Base-by-base conservation (phyloP, 768 basidiomycete species). In the Cyclocybe cylindracea region DNA sequence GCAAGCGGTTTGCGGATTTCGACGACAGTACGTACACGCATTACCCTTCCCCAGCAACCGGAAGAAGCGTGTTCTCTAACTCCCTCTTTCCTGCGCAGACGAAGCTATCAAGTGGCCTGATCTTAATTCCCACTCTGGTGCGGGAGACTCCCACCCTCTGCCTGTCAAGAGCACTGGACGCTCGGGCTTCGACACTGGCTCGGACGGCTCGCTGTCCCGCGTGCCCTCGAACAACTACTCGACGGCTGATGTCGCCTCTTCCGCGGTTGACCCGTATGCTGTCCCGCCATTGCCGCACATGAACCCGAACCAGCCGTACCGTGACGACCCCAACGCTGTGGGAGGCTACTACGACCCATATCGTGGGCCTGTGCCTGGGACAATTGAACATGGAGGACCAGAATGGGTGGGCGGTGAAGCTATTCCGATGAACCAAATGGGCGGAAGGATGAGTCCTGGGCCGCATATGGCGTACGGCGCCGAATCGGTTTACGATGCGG, bases 71-170 rank as follows among this genome's bases (percentile, higher is more conserved):
- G 24, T 43, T 50, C 53, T 58, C 38, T 51, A 32, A 50, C 33
- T 39, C 35, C 51, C 33, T 53, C 29, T 51, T 19, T 24, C 9
- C 50, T 44, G 41, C 6, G 9, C 63, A 91, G 89, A 78, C 60
- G 89, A 91, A 69, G 88, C 88, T 14, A 94, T 94, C 70, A 92
- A 92, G 70, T 94, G 91, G 91, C 91, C 91, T 3, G 91, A 94
- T 61, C 78, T 92, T 35, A 90, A 91, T 66, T 69, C 81, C 2
- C 89, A 90, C 55, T 70, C 70, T 8, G 60, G 63, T 37, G 69
- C 61, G 32, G 46, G 39, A 24, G 82, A 83, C 55, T 74, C 78
- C 4, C 83, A 86, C 50, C 78, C 89, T 11, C 75, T 91, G 7
- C 89, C 89, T 14, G 82, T 86, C 1, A 74, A 82, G 48, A 78